Percentiles rank a stretch among this genome's conserved stretches.
phyloP scores from a whole-genome alignment of 306 rosid species.

The Vigna mungo region DNA sequence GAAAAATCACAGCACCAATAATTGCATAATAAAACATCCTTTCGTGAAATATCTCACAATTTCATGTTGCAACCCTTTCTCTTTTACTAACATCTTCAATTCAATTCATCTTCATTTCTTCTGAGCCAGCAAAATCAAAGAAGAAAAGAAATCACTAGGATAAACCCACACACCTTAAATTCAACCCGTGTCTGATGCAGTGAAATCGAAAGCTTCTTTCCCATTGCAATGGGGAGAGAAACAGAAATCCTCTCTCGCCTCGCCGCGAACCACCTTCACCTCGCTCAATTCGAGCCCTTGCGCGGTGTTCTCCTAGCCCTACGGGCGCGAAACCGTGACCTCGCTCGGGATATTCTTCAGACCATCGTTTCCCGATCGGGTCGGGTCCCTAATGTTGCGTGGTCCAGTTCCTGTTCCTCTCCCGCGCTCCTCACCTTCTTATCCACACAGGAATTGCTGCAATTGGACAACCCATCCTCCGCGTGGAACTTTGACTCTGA shows the following conservation, averaged over 20 bases:
- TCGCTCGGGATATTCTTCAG: constrained; percentile 80
- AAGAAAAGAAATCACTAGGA: neutral
- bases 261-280: constrained; percentile 83
- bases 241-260: constrained; percentile 84
- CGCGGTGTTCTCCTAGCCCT: constrained; percentile 80
- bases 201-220: constrained; percentile 30
- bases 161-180: neutral
- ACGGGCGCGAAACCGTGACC: constrained; percentile 71
- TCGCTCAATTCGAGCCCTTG: constrained; percentile 89
- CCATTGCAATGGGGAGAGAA: constrained; percentile 65
- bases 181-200: constrained; percentile 27
- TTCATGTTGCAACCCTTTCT: neutral
- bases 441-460: constrained; percentile 79
- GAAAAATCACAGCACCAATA: neutral
- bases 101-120: neutral
- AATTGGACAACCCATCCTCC: constrained; percentile 69
- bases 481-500: constrained; percentile 80
- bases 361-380: constrained; percentile 84
- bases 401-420: constrained; percentile 82
- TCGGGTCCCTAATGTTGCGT: constrained; percentile 68
- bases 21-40: neutral
- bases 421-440: constrained; percentile 79
- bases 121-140: neutral
- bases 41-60: no score
- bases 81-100: neutral